Evolutionary conservation across 2,329 filamentous ascomycete genomes (phyloP).

Genomic region (Colletotrichum higginsianum): DNA sequence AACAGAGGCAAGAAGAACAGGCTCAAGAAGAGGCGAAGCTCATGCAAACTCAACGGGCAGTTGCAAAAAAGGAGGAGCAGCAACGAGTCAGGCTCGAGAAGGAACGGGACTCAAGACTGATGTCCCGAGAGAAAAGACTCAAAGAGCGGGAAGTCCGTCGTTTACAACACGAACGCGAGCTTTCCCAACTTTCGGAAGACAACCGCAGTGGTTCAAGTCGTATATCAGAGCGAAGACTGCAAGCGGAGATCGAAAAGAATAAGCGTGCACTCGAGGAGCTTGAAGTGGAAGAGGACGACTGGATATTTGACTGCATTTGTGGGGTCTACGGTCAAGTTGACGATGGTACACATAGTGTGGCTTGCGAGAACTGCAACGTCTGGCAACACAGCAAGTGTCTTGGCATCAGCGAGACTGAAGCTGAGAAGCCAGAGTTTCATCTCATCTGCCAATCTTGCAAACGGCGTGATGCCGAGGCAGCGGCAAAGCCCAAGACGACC

Average conservation of each 20-base stretch:
- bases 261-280: conserved; percentile 83
- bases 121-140: conserved; percentile 87
- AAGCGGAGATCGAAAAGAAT: conserved; percentile 85
- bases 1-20: conserved; percentile 81
- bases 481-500: conserved; percentile 65
- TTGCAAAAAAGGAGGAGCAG: conserved; percentile 77
- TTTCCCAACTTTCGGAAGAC: conserved; percentile 84
- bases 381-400: conserved; percentile 98
- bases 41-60: conserved; percentile 76
- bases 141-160: conserved; percentile 89
- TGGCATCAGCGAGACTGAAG: conserved; percentile 82
- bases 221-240: conserved; percentile 84
- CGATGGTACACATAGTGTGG: conserved; percentile 93
- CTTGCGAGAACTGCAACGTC: conserved; percentile 93
- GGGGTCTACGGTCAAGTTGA: conserved; percentile 93
- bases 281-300: conserved; percentile 78
- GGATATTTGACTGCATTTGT: conserved; percentile 96
- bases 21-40: conserved; percentile 76
- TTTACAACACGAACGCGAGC: conserved; percentile 86
- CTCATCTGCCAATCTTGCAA: conserved; percentile 88
- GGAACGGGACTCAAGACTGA: conserved; percentile 83
- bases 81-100: conserved; percentile 72
- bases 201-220: conserved; percentile 75
- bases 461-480: conserved; percentile 75
- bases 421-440: conserved; percentile 88